Percentiles rank a stretch among this genome's conserved stretches.
Evolutionary conservation across 1,139 yeast species (phyloP).

Genomic region (Nematodospora anomalae): DNA sequence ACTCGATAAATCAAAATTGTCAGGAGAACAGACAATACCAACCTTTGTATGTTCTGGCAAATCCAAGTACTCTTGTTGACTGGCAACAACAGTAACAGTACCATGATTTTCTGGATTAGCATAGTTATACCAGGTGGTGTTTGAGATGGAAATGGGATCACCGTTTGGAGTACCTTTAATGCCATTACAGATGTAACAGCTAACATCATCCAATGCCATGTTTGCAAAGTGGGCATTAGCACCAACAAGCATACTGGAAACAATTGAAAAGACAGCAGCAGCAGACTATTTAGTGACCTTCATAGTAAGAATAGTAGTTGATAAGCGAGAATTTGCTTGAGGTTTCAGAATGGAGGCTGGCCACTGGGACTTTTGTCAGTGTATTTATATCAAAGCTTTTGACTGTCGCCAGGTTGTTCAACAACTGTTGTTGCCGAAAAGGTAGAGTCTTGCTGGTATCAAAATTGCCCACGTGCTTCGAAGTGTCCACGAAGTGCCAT

Average conservation of each 20-base stretch:
- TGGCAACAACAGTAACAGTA: constrained; percentile 1
- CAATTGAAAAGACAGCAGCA: not conserved
- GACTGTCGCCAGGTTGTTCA: not conserved
- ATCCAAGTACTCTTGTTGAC: not conserved
- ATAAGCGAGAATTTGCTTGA: not conserved
- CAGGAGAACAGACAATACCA: constrained; percentile 2
- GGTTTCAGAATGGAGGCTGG: not conserved
- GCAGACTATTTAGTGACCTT: not conserved
- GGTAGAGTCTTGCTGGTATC: not conserved
- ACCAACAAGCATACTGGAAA: constrained; percentile 7
- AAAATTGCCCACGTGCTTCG: not conserved
- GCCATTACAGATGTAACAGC: constrained; percentile 1
- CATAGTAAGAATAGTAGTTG: not conserved
- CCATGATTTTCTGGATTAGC: not conserved
- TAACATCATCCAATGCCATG: constrained; percentile 1
- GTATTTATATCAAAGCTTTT: not conserved
- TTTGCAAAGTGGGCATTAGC: constrained; percentile 1
- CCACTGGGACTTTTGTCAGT: not conserved
- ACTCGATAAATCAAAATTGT: not conserved
- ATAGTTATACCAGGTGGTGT: not conserved
- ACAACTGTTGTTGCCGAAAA: not conserved
- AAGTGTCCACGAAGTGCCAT: not conserved
- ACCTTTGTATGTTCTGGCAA: constrained; percentile 1
- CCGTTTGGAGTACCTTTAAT: constrained; percentile 2
- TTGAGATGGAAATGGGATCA: not conserved